Conservation (phyloP, 1,139 yeast species). For the Yamadazyma membranifaciens region DNA sequence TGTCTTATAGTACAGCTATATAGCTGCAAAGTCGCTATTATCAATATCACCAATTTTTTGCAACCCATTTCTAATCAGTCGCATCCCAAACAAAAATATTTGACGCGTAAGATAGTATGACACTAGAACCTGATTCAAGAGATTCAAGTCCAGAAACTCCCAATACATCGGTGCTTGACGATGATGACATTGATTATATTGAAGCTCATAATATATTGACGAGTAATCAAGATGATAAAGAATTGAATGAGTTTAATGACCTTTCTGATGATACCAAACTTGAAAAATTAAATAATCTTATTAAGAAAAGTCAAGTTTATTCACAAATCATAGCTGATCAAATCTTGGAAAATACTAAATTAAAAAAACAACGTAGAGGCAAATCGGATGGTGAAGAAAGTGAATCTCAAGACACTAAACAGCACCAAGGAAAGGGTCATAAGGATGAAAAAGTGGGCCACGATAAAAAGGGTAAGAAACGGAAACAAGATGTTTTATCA, state of each 20-base stretch:
- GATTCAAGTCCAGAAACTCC: constrained; percentile 4
- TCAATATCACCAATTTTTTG: no score
- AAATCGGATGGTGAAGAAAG: background rate
- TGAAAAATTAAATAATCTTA: constrained; percentile 64
- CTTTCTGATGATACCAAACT: constrained; percentile 48
- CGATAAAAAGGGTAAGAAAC: constrained; percentile 2
- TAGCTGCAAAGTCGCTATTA: no score
- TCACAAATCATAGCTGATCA: constrained; percentile 82
- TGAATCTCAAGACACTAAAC: background rate
- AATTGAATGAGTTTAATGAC: constrained; percentile 40
- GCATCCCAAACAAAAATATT: background rate
- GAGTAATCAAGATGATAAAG: constrained; percentile 12
- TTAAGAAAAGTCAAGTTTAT: constrained; percentile 80
- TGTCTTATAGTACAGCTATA: no score
- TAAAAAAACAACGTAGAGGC: constrained; percentile 11
- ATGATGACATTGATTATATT: constrained; percentile 5
- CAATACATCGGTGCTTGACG: background rate
- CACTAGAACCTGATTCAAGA: background rate
- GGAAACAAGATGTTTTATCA: constrained; percentile 12
- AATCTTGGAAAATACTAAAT: constrained; percentile 40
- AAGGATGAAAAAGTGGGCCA: constrained; percentile 3
- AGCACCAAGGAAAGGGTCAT: background rate
- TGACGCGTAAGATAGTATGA: background rate
- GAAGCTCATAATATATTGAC: constrained; percentile 1
- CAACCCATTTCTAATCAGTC: no score